These are phyloP conservation scores for Geotrichum histeridarum DNA, from an alignment of 1,139 yeast genomes.

Conservation along the genomic window DNA sequence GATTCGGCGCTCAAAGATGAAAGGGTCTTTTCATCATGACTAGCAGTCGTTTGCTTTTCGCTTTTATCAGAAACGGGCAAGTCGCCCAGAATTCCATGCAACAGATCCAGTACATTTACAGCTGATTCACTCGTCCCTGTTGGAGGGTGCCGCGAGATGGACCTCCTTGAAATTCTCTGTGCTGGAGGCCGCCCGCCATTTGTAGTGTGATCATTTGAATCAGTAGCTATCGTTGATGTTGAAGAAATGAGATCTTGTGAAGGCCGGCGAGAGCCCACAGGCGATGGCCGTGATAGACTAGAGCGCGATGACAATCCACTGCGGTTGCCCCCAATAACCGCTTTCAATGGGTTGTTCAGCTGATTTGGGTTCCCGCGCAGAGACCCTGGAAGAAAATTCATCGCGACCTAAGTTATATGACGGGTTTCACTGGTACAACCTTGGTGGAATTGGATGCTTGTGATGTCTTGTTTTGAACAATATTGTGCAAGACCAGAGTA, in stretches of 20 bases:
- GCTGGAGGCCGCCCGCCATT: constrained; percentile 1
- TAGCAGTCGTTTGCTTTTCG: neutral
- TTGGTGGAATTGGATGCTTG: neutral
- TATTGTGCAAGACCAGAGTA: neutral
- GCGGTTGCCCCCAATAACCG: neutral
- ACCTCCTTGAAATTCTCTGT: constrained; percentile 16
- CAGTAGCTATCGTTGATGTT: neutral
- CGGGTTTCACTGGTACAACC: too few relatives aligned
- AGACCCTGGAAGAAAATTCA: constrained; percentile 4
- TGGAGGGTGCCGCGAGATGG: constrained; percentile 22
- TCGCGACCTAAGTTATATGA: neutral
- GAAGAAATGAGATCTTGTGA: constrained; percentile 3
- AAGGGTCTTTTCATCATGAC: neutral
- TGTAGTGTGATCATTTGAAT: neutral
- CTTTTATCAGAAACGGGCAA: neutral
- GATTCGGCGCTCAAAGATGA: constrained; percentile 3
- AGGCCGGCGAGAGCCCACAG: neutral
- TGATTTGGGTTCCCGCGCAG: neutral
- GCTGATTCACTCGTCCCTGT: constrained; percentile 20
- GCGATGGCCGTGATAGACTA: neutral
- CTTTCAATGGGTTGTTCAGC: neutral
- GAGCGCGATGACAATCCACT: neutral
- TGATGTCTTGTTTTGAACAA: neutral
- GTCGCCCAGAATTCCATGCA: constrained; percentile 15
- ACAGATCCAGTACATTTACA: constrained; percentile 16